A percentile compares a stretch with the other conserved stretches of the same genome.
Evolutionary conservation across 1,284 basidiomycete species (phyloP).

Genomic region (Athelia psychrophila): DNA sequence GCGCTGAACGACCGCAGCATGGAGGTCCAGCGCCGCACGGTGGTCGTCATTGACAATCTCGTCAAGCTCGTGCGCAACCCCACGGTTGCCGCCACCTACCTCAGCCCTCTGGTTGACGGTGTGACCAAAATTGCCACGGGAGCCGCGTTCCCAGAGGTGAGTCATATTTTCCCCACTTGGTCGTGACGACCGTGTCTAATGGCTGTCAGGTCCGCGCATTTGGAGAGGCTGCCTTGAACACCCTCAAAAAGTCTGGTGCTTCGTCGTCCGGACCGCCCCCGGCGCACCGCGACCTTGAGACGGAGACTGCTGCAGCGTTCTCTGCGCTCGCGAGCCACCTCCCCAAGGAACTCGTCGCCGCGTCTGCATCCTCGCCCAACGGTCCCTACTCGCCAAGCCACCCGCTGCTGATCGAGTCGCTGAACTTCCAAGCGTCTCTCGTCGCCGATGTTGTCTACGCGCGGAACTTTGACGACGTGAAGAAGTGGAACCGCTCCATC

Average conservation of each 20-base stretch:
- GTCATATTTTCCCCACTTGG: slow-evolving; percentile 19
- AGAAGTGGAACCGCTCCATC: slow-evolving; percentile 74
- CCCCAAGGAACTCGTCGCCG: slow-evolving; percentile 44
- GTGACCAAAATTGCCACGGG: slow-evolving; percentile 90
- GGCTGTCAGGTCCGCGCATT: slow-evolving; percentile 78
- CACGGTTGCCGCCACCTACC: slow-evolving; percentile 86
- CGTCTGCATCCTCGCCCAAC: slow-evolving; percentile 43
- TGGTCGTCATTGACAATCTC: slow-evolving; percentile 95
- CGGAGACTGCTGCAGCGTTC: slow-evolving; percentile 56
- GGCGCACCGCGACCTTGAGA: slow-evolving; percentile 63
- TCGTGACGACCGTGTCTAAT: slow-evolving; percentile 9
- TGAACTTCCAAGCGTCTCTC: slow-evolving; percentile 74
- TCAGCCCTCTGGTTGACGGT: slow-evolving; percentile 87
- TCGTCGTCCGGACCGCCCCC: slow-evolving; percentile 66
- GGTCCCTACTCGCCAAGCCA: slow-evolving; percentile 45
- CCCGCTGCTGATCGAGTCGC: slow-evolving; percentile 43
- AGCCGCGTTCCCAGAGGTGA: slow-evolving; percentile 94
- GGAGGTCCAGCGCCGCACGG: slow-evolving; percentile 87
- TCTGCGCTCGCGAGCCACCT: slow-evolving; percentile 60
- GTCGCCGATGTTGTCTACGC: slow-evolving; percentile 77
- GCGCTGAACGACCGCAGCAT: slow-evolving; percentile 96
- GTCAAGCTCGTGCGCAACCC: slow-evolving; percentile 97
- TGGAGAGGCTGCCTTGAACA: slow-evolving; percentile 76
- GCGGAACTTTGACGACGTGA: slow-evolving; percentile 61
- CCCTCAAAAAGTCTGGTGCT: slow-evolving; percentile 79